Conservation (phyloP, 2,329 filamentous ascomycete genomes). For the Xylariomycetidae sp. region DNA sequence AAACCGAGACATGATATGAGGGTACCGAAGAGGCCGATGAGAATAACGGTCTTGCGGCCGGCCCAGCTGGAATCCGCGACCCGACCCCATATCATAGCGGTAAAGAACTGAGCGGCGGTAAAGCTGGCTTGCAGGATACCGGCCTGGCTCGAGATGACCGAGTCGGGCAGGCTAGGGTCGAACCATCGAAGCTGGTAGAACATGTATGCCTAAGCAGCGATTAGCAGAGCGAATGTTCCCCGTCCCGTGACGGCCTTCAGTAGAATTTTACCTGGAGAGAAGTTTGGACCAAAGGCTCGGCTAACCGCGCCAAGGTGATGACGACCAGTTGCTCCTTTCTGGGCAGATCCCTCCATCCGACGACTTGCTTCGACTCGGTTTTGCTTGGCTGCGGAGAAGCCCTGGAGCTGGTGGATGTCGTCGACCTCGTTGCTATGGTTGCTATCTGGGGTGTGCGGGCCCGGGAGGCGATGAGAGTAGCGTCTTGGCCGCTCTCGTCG, state of each 20-base stretch:
- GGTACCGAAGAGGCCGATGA: conserved; percentile 71
- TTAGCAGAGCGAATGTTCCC: neutral
- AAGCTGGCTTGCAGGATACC: conserved; percentile 76
- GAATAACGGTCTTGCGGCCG: conserved; percentile 72
- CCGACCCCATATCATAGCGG: conserved; percentile 77
- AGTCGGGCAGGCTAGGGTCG: conserved; percentile 45
- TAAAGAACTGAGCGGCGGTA: conserved; percentile 76
- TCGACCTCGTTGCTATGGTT: no score
- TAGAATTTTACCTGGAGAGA: conserved; percentile 47
- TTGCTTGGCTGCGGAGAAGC: no score
- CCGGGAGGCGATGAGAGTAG: no score
- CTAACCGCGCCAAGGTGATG: conserved; percentile 71
- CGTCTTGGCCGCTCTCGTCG: no score
- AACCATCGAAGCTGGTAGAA: conserved; percentile 88
- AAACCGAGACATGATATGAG: conserved; percentile 62
- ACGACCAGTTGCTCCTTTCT: conserved; percentile 73
- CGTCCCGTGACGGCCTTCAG: neutral
- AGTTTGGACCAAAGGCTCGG: conserved; percentile 78
- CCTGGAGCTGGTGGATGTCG: no score
- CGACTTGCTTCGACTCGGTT: conserved; percentile 16
- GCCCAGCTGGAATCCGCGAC: conserved; percentile 58
- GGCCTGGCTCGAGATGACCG: conserved; percentile 71
- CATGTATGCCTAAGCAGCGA: conserved; percentile 60
- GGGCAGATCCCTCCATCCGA: conserved; percentile 48
- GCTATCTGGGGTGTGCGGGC: no score